Evolutionary conservation across 495 filamentous ascomycete genomes (phyloP), one percentile per base, ranked within the genome.

Genomic region (Penicillium subrubescens): DNA sequence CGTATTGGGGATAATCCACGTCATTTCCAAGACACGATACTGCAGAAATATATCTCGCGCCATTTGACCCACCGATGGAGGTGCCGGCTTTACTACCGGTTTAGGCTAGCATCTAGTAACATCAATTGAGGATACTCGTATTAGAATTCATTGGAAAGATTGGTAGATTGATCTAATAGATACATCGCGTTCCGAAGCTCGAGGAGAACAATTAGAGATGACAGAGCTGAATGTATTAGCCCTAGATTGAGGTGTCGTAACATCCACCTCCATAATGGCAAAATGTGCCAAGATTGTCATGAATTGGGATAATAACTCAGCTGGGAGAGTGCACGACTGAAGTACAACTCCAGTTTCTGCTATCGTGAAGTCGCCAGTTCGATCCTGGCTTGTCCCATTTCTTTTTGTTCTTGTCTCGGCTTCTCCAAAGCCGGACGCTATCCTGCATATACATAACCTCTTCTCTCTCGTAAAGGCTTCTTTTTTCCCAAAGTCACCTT

Each of bases 331-430:
- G 51, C 31, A 54, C 51, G 51, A 54, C 51, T 54, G 51, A 54
- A 54, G 51, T 34, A 54, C 51, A 54, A 31, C 51, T 54, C 14
- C 51, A 31, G 51, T 54, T 14, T 33, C 51, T 54, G 51, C n/a
- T 33, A 54, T 54, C 51, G 51, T 54, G 31, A 54, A 33, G 51
- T 54, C 51, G 51, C 51, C 51, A 54, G 51, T 54, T 54, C 51
- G 27, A 54, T 29, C 51, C 51, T 54, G 51, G 51, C 51, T 54
- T 54, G 51, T 33, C 51, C 51, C 51, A 54, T 34, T 31, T 33
- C 27, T 54, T 54, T 54, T 54, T 41, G 14, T 41, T 41, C 17
- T 41, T 41, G 37, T 17, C 19, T n/a, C 41, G 11, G 23, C 14
- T 34, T 23, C 21, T 2, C 21, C 23, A 51, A 37, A 2, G 31